A percentile compares a stretch with the other conserved stretches of the same genome.
phyloP scores from a whole-genome alignment of 2,329 filamentous ascomycete species.

The Incumbomyces delicatus region DNA sequence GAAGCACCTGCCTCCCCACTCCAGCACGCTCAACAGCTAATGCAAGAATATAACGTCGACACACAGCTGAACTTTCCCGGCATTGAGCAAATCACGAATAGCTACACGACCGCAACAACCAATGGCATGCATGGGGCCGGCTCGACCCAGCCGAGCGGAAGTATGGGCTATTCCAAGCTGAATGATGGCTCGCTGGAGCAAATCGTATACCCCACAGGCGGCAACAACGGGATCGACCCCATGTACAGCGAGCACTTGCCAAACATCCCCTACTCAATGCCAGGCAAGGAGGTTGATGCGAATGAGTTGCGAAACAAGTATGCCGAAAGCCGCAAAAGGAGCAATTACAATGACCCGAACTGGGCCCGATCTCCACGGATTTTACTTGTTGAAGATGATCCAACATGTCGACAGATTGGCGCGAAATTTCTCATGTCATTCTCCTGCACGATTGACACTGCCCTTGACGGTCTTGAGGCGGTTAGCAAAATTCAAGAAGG shows the following conservation, averaged over 20 bases:
- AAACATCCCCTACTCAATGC: constrained; percentile 81
- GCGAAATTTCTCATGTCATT: constrained; percentile 59
- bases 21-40: constrained; percentile 56
- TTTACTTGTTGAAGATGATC: constrained; percentile 76
- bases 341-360: constrained; percentile 50
- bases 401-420: constrained; percentile 56
- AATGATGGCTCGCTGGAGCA: constrained; percentile 51
- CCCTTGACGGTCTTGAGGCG: constrained; percentile 79
- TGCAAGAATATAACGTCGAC: constrained; percentile 57
- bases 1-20: constrained; percentile 54
- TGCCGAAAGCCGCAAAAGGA: constrained; percentile 50
- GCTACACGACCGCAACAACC: constrained; percentile 8
- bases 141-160: constrained; percentile 39
- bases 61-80: constrained; percentile 54
- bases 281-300: constrained; percentile 50
- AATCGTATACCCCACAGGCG: constrained; percentile 82
- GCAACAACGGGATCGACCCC: constrained; percentile 85
- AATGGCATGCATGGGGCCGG: constrained; percentile 33
- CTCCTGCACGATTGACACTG: constrained; percentile 53
- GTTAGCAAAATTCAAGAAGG: constrained; percentile 70
- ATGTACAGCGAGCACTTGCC: constrained; percentile 90
- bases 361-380: constrained; percentile 66
- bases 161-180: constrained; percentile 41
- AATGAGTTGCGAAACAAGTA: constrained; percentile 38
- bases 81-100: constrained; percentile 57